Base-by-base conservation (phyloP, 768 basidiomycete species). In the Tubosaeta brunneosetosa region DNA sequence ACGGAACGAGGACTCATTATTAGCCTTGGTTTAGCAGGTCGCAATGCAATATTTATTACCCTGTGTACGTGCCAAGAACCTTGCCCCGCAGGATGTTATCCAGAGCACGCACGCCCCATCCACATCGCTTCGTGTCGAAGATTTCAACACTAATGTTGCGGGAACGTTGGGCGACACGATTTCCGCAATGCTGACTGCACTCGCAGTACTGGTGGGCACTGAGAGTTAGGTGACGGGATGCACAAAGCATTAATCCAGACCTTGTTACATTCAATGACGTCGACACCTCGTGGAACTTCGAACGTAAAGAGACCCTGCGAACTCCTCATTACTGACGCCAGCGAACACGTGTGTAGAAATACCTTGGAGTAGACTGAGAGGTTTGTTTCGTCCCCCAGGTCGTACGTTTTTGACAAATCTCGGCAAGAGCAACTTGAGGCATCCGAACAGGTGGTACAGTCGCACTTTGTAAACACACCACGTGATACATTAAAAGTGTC, bases 181-280 rank as follows among this genome's bases (percentile, higher is more conserved):
- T 88, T 3, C 58, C 67, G 57, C 86, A 88, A 3, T 48, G 57
- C 9, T 37, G 32, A 31, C 58, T 62, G 52, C 84, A 86, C 7
- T 42, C 46, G 49, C 84, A 85, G 26, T 66, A 61, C 79, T 81
- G 57, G 44, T 17, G 50, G 25, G 37, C 38, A 22, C 33, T 41
- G 47, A 49, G 17, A 40, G 9, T 37, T n/a, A 25, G 41, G 51
- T 13, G 12, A 38, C 43, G 14, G n/a, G 10, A 54, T 31, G n/a
- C 16, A 42, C 9, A 9, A 6, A 3, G 32, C 17, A 4, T 33
- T 13, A 36, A 29, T 8, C 40, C 73, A 44, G 59, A 82, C 85
- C 62, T 75, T 68, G 55, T 86, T 88, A 54, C 86, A 88, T 63
- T 88, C 86, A 6, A 86, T 73, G 11, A 84, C 79, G 44, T 83